Base-by-base conservation (phyloP, 257 asterid species). In the Salvia miltiorrhiza region DNA sequence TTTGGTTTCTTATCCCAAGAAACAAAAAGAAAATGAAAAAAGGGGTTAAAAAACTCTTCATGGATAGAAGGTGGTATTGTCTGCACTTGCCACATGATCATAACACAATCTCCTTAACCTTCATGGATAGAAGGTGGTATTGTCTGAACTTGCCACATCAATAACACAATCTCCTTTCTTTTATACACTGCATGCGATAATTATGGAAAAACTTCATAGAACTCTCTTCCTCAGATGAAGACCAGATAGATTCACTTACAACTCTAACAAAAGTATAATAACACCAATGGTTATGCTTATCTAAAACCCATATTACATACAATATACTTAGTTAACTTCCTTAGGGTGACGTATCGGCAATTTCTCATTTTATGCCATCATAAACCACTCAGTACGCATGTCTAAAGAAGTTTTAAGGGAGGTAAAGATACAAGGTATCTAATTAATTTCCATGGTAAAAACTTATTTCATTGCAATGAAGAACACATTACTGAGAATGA, bases 241-340 rank as follows among this genome's bases (percentile, higher is more conserved):
- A 28, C 32, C 32, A 28, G 32, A 28, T 28, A 28, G 2, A 21
- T 23, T 4, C 13, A 37, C 33, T 52, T 2, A 21, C 58, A 21
- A 52, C 16, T 52, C 12, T 40, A 58, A n/a, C 24, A 40, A 59
- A 49, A 69, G 65, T 53, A 49, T 56, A 43, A 41, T 17, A 52
- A 50, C 30, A n/a, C n/a, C n/a, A n/a, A n/a, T n/a, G 39, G 48
- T 37, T 67, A 66, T 43, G 69, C 62, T 20, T 50, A 67, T 52
- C 50, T 41, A 58, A 40, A 49, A 64, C 70, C 28, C 28, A 28
- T 9, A 7, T 44, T 17, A n/a, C 63, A 63, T 63, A 35, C 16
- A 63, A 68, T 4, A 13, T 55, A 45, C 54, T 1, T 39, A 63
- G 60, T 44, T 24, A 48, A 54, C 62, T 61, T 54, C 49, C 58